phyloP scores from a whole-genome alignment of 805 yeast genomes.

The Metschnikowia lunata region DNA sequence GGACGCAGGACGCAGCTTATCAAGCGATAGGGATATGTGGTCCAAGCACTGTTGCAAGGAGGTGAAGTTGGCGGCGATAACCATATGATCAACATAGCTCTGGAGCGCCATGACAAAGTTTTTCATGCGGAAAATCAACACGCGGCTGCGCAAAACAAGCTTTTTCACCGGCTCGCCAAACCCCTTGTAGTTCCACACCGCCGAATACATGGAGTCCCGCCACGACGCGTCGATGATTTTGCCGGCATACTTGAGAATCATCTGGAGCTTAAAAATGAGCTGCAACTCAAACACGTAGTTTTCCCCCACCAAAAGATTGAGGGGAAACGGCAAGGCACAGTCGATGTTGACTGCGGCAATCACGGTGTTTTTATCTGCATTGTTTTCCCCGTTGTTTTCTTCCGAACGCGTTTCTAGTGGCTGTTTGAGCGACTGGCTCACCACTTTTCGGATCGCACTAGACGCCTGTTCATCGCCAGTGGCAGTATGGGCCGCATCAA shows the following conservation, averaged over 20 bases:
- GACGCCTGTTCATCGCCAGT: conserved; percentile 14
- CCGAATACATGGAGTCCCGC: conserved; percentile 53
- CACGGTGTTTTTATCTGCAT: conserved; percentile 17
- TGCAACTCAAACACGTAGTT: conserved; percentile 76
- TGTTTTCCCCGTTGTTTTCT: background rate
- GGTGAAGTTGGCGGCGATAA: conserved; percentile 53
- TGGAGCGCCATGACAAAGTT: conserved; percentile 52
- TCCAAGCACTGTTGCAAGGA: conserved; percentile 30
- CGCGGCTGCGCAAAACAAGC: conserved; percentile 53
- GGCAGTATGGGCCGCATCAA: conserved; percentile 50
- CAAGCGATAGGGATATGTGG: conserved; percentile 4
- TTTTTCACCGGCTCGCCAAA: conserved; percentile 40
- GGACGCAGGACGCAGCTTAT: conserved; percentile 6
- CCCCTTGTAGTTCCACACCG: conserved; percentile 61
- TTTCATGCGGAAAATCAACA: conserved; percentile 54
- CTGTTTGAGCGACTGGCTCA: conserved; percentile 14
- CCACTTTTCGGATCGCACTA: conserved; percentile 13
- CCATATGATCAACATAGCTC: conserved; percentile 52
- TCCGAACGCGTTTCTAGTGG: background rate
- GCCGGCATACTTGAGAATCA: conserved; percentile 59
- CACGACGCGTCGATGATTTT: conserved; percentile 61
- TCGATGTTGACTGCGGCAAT: conserved; percentile 54
- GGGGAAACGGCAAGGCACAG: conserved; percentile 76
- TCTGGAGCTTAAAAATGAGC: conserved; percentile 65
- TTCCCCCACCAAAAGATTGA: conserved; percentile 67